Evolutionary conservation across 2,329 filamentous ascomycete species (phyloP), one percentile per base, ranked within the genome.

Genomic region (Pochonia chlamydosporia): DNA sequence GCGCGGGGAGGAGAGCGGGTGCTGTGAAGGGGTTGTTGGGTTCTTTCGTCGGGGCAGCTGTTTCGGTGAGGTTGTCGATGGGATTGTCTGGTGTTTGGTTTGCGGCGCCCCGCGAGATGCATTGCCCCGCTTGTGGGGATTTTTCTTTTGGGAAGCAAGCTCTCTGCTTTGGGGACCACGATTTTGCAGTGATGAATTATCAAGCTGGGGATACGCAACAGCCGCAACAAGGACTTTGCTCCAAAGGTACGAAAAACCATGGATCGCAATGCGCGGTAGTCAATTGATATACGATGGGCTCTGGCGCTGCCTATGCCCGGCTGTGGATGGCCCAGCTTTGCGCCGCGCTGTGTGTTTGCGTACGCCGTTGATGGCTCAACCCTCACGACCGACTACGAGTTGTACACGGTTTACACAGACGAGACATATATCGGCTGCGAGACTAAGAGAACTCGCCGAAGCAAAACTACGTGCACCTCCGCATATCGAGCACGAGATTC

Each of bases 301-400:
- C 40, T 84, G 81, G 79, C 76, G 77, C 59, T 83, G 76, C 58
- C 66, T 85, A 14, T 84, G 79, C 57, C 81, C 81, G 11, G 74
- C 72, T 8, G 68, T 79, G 48, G 74, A 79, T 55, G 54, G 63
- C 6, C 48, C 56, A 4, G 57, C 63, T 3, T 57, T 74, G 11
- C 61, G 63, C 4, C 66, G 56, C 44, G 58, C 66, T 14, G 49
- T 66, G 48, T 52, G 51, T 52, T 46, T 57, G 44, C 50, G 50
- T 25, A 43, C 48, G 33, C 41, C 42, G 20, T 11, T 49, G 46
- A 35, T 47, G 35, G 37, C 49, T 44, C 40, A 47, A 48, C 47
- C 35, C 11, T 13, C 18, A 33, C 44, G 5, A 21, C 8, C 44
- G 23, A 16, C 20, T 14, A 8, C 16, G 14, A 24, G 21, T 3